These are phyloP conservation scores for Pyracantha coccinea DNA, from an alignment of 331 rosid genomes.

Conservation along the genomic window DNA sequence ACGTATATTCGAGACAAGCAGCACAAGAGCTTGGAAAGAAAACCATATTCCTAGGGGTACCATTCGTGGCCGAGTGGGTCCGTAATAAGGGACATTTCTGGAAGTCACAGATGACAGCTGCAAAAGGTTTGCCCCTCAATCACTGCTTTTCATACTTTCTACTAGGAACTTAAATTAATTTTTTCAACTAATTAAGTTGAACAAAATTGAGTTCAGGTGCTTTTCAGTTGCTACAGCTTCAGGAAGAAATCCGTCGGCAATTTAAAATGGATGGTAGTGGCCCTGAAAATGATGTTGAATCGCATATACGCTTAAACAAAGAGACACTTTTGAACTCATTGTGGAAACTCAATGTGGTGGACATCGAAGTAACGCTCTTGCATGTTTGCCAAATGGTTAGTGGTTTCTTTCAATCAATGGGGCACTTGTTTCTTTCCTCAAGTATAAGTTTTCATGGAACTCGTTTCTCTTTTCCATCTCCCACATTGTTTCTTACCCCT, in stretches of 20 bases:
- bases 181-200: slow-evolving; percentile 13
- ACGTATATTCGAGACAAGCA: slow-evolving; percentile 82
- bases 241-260: slow-evolving; percentile 59
- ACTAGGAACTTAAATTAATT: too few relatives aligned
- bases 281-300: slow-evolving; percentile 46
- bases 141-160: not conserved
- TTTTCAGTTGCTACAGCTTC: slow-evolving; percentile 73
- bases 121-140: slow-evolving; percentile 46
- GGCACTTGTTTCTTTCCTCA: not conserved
- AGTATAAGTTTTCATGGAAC: not conserved
- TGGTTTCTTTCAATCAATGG: not conserved
- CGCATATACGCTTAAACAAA: slow-evolving; percentile 60
- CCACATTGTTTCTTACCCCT: not conserved
- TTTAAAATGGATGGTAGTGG: slow-evolving; percentile 49
- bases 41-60: slow-evolving; percentile 81
- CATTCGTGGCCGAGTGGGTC: slow-evolving; percentile 92
- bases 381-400: slow-evolving; percentile 87
- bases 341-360: slow-evolving; percentile 92
- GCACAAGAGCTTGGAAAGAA: slow-evolving; percentile 93
- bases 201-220: slow-evolving; percentile 47
- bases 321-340: slow-evolving; percentile 69
- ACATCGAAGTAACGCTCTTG: slow-evolving; percentile 81
- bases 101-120: slow-evolving; percentile 91
- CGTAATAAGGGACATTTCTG: slow-evolving; percentile 85
- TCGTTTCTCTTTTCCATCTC: not conserved